phyloP scores from a whole-genome alignment of 2,329 filamentous ascomycete species.

The Colletotrichum camelliae region DNA sequence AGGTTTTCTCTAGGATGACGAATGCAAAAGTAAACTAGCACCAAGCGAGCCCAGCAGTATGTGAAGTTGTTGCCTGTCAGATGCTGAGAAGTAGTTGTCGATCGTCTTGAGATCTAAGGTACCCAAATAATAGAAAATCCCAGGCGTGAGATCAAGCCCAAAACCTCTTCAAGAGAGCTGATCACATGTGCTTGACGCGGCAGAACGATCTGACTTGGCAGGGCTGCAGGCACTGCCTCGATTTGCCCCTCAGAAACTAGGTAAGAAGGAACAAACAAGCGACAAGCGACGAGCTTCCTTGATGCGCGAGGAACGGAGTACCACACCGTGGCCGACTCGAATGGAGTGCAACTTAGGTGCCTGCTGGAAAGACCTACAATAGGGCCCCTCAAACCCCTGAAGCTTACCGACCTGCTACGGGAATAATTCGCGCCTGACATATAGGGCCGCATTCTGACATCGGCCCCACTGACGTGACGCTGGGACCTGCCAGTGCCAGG shows the following conservation, averaged over 20 bases:
- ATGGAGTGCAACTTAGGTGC: neutral
- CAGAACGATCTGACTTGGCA: neutral
- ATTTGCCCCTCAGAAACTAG: neutral
- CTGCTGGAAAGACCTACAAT: neutral
- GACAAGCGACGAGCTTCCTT: neutral
- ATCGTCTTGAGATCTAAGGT: neutral
- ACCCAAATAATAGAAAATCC: neutral
- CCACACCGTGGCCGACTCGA: neutral
- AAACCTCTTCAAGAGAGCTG: neutral
- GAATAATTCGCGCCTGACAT: constrained; percentile 4
- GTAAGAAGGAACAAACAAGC: neutral
- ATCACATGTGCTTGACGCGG: neutral
- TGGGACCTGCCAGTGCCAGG: constrained; percentile 1
- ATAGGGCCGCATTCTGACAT: neutral
- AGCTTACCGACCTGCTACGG: neutral
- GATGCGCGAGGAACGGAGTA: too few species aligned
- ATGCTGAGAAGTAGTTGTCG: neutral
- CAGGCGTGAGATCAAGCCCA: neutral
- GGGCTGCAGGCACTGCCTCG: neutral
- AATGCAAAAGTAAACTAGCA: constrained; percentile 13
- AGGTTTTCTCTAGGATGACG: neutral
- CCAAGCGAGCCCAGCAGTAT: neutral
- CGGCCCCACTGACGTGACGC: neutral
- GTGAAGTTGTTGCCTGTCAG: neutral
- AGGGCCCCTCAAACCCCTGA: neutral